Conservation (phyloP, 2,329 filamentous ascomycete genomes). For the Amauroascus verrucosus region DNA sequence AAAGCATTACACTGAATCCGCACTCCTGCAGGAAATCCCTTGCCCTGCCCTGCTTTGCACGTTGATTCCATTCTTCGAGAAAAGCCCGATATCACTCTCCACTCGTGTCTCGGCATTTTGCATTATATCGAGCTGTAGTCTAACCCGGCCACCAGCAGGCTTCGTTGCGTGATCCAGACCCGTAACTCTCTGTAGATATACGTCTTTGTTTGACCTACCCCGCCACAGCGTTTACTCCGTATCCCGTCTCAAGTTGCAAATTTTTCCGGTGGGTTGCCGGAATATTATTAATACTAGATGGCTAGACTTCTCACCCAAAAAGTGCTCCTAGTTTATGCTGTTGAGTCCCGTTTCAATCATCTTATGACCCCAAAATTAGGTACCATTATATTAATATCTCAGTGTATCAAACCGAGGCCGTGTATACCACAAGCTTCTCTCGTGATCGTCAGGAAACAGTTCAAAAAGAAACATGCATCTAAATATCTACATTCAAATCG, state of each 20-base stretch:
- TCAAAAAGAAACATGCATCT: too few relatives aligned
- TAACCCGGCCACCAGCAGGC: too few relatives aligned
- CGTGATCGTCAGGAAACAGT: too few relatives aligned
- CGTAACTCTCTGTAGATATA: too few relatives aligned
- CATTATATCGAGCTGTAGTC: too few relatives aligned
- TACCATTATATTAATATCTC: neutral
- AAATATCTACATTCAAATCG: conserved; percentile 13
- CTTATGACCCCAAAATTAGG: neutral
- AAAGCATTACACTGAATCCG: too few relatives aligned
- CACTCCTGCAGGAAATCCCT: too few relatives aligned
- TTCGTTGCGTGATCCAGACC: too few relatives aligned
- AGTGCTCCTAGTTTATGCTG: neutral
- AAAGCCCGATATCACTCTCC: neutral
- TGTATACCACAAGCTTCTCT: neutral
- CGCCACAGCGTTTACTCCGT: neutral
- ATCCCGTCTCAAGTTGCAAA: neutral
- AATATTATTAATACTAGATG: neutral
- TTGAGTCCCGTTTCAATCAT: neutral
- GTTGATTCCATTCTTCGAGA: too few relatives aligned
- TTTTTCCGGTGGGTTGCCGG: neutral
- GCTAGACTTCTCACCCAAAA: neutral
- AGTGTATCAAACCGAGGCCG: neutral
- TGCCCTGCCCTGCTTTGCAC: neutral
- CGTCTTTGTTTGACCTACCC: neutral
- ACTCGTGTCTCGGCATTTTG: too few relatives aligned